Evolutionary conservation across 2,329 filamentous ascomycete species (phyloP).

Genomic region (Fusarium sp.): DNA sequence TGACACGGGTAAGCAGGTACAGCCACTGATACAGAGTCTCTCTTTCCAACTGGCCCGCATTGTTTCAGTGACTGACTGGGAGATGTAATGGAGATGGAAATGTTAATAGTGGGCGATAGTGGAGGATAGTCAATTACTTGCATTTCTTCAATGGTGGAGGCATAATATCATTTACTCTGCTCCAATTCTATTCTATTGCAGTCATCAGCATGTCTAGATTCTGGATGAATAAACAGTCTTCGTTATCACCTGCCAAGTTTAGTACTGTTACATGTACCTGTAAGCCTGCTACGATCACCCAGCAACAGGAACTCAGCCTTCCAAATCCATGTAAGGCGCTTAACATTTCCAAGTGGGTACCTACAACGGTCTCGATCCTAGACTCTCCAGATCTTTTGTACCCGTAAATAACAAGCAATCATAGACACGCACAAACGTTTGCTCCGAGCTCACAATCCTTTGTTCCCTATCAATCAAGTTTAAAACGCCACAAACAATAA

Average conservation of each 20-base stretch:
- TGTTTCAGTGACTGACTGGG: constrained; percentile 31
- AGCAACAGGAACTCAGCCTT: constrained; percentile 18
- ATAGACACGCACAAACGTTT: constrained; percentile 11
- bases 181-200: neutral
- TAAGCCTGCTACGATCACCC: constrained; percentile 10
- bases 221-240: neutral
- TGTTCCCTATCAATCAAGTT: neutral
- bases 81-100: constrained; percentile 8
- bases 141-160: constrained; percentile 29
- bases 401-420: constrained; percentile 17
- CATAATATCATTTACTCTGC: neutral
- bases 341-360: constrained; percentile 16
- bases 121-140: constrained; percentile 32
- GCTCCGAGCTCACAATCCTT: constrained; percentile 5
- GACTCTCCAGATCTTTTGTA: neutral
- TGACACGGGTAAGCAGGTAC: neutral
- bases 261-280: neutral
- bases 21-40: constrained; percentile 1
- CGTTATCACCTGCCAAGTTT: neutral
- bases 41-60: constrained; percentile 11
- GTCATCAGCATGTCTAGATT: neutral
- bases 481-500: neutral
- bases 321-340: constrained; percentile 12
- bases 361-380: constrained; percentile 8
- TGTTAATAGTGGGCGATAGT: neutral